A percentile compares a stretch with the other conserved stretches of the same genome.
These are phyloP conservation scores for Collybiopsis luxurians DNA, from an alignment of 768 basidiomycete species.

Conservation along the genomic window DNA sequence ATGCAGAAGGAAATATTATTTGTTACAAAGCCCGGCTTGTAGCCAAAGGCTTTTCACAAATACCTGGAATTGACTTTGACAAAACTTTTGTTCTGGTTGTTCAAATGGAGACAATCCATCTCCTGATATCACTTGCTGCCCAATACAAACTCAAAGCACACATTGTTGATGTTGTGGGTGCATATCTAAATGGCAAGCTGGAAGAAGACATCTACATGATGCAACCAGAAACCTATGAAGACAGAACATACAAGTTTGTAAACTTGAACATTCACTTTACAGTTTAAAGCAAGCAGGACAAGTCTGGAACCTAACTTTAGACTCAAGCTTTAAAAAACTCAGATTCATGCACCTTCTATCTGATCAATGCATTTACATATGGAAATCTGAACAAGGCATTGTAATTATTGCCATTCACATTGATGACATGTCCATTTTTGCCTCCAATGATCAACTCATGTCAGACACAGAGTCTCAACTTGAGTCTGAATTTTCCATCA, in stretches of 20 bases:
- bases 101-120: constrained; percentile 10
- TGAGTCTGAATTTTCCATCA: neutral
- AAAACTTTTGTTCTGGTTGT: constrained; percentile 13
- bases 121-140: constrained; percentile 26
- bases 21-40: constrained; percentile 20
- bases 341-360: constrained; percentile 7
- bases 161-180: constrained; percentile 24
- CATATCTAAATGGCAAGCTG: constrained; percentile 11
- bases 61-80: constrained; percentile 26
- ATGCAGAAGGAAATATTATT: constrained; percentile 2
- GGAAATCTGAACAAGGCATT: constrained; percentile 6
- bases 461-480: neutral
- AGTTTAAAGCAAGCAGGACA: constrained; percentile 21
- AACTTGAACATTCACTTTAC: constrained; percentile 19
- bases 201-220: constrained; percentile 15
- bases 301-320: constrained; percentile 25
- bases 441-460: neutral
- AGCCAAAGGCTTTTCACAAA: constrained; percentile 22
- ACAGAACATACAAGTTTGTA: constrained; percentile 15
- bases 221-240: constrained; percentile 9
- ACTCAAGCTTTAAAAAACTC: constrained; percentile 8
- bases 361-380: constrained; percentile 15
- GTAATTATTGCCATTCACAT: constrained; percentile 1
- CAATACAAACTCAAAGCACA: constrained; percentile 24
- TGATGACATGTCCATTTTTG: neutral